These are phyloP conservation scores for Colletotrichum sp. DNA, from an alignment of 2,329 filamentous ascomycete genomes.

Conservation along the genomic window DNA sequence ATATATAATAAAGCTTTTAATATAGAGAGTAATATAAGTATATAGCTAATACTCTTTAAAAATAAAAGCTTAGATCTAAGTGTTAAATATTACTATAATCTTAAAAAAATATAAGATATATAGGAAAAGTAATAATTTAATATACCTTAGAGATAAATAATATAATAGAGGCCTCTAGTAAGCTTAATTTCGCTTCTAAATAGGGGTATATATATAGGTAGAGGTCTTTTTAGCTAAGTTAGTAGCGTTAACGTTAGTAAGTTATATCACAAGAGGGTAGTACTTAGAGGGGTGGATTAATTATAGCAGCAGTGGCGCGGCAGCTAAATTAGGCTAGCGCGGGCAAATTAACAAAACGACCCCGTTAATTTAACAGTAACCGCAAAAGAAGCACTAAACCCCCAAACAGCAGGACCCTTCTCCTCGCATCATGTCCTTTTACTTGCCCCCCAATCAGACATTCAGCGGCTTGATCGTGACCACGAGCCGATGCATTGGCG, in stretches of 20 bases:
- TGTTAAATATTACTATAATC: accelerated
- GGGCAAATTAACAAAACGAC: no score
- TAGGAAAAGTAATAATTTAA: background rate
- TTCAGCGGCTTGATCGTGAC: background rate
- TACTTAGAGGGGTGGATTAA: no score
- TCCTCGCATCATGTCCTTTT: background rate
- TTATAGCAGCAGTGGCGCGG: no score
- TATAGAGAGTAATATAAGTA: background rate
- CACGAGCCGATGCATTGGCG: background rate
- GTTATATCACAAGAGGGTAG: no score
- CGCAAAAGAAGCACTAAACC: background rate
- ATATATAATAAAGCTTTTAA: background rate
- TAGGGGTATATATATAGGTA: background rate
- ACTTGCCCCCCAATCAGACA: background rate
- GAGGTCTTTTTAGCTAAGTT: background rate
- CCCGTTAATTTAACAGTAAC: no score
- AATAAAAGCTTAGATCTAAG: background rate
- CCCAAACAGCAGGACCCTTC: background rate
- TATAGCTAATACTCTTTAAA: background rate
- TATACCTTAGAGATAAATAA: background rate
- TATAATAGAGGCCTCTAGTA: background rate
- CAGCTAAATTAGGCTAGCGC: no score
- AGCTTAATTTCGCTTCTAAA: no score
- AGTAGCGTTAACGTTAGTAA: no score
- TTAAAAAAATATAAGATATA: background rate